Conservation (phyloP, 2,329 filamentous ascomycete species). For the Thyridium curvatum region DNA sequence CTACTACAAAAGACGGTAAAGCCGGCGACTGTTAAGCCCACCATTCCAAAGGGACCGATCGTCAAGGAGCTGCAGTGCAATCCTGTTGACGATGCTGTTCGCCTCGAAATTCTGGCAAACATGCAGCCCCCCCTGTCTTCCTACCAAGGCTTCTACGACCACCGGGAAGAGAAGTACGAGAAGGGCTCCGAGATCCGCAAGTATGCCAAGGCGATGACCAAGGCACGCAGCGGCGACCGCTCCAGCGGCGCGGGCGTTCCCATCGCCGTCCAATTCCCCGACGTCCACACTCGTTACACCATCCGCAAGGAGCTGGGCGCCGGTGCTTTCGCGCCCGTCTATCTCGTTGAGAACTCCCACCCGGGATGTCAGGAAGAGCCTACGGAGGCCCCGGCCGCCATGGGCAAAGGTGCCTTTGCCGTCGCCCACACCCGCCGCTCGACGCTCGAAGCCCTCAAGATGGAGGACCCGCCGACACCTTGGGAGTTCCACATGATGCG, state of each 20-base stretch:
- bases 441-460: conserved; percentile 80
- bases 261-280: conserved; percentile 62
- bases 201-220: conserved; percentile 63
- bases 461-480: conserved; percentile 79
- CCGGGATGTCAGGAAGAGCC: conserved; percentile 38
- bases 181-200: conserved; percentile 73
- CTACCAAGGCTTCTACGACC: conserved; percentile 76
- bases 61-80: conserved; percentile 84
- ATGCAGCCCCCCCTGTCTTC: conserved; percentile 66
- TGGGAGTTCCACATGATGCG: conserved; percentile 99
- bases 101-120: conserved; percentile 67
- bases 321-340: conserved; percentile 92
- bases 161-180: conserved; percentile 56
- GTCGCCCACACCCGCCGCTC: conserved; percentile 43
- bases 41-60: conserved; percentile 58
- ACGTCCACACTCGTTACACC: conserved; percentile 61
- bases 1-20: conserved; percentile 35
- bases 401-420: conserved; percentile 59
- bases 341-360: conserved; percentile 72
- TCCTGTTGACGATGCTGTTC: conserved; percentile 72
- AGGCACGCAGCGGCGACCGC: conserved; percentile 56
- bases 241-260: conserved; percentile 50
- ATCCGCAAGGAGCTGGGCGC: conserved; percentile 83
- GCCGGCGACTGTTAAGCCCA: conserved; percentile 25
- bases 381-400: conserved; percentile 33